A percentile compares a stretch with the other conserved stretches of the same genome.
Conservation (phyloP, 768 basidiomycete genomes). For the Coprinopsis strossmayeri region DNA sequence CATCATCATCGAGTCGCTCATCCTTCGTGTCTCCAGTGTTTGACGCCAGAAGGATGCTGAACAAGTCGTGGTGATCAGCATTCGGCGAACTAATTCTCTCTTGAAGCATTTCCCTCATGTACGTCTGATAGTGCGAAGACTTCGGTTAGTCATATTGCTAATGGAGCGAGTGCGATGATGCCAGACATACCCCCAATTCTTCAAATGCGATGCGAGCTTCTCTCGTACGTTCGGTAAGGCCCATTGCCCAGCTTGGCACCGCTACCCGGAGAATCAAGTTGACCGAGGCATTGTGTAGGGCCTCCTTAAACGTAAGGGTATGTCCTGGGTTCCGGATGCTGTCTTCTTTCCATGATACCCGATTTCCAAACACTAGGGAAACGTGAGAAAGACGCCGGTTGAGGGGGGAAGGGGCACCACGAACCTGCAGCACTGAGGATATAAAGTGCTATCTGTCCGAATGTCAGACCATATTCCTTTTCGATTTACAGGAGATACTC, state of each 20-base stretch:
- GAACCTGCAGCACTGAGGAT: constrained; percentile 49
- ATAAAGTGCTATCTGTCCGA: constrained; percentile 43
- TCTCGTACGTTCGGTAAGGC: constrained; percentile 26
- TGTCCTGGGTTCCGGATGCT: constrained; percentile 34
- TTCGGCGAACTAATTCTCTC: constrained; percentile 31
- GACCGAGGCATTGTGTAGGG: constrained; percentile 37
- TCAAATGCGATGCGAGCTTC: constrained; percentile 30
- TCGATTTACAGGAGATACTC: not conserved
- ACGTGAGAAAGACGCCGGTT: not conserved
- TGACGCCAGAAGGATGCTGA: constrained; percentile 45
- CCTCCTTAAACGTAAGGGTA: constrained; percentile 40
- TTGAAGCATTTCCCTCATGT: constrained; percentile 49
- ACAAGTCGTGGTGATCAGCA: constrained; percentile 41
- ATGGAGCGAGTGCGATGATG: not conserved
- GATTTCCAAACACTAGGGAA: constrained; percentile 41
- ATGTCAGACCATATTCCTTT: not conserved
- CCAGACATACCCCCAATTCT: constrained; percentile 33
- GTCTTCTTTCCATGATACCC: constrained; percentile 42
- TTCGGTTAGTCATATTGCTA: not conserved
- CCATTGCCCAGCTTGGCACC: constrained; percentile 33
- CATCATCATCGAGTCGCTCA: constrained; percentile 33
- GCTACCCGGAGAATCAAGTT: constrained; percentile 29
- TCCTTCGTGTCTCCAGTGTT: constrained; percentile 33
- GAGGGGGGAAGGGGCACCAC: not conserved
- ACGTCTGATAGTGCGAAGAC: constrained; percentile 16